Evolutionary conservation across 2,329 filamentous ascomycete species (phyloP).

Genomic region (Fonsecaea pedrosoi): DNA sequence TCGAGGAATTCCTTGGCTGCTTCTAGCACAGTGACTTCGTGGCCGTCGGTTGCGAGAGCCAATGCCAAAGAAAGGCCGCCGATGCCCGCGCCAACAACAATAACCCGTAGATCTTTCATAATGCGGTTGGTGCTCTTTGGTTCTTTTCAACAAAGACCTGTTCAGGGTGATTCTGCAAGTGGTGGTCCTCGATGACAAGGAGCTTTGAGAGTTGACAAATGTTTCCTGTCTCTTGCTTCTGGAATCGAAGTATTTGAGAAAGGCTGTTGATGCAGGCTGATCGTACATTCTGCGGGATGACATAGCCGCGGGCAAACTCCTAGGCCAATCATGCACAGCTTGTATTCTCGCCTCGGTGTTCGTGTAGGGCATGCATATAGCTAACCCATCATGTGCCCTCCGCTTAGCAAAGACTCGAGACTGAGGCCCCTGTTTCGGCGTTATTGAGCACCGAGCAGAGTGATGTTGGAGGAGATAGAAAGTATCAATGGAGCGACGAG

Average conservation of each 20-base stretch:
- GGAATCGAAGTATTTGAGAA: not conserved
- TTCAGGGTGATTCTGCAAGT: not conserved
- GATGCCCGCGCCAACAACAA: slow-evolving; percentile 38
- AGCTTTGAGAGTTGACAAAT: not conserved
- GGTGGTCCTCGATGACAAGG: not conserved
- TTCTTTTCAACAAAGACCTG: not conserved
- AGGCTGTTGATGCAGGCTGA: not conserved
- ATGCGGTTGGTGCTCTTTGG: not conserved
- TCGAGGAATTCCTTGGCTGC: slow-evolving; percentile 38
- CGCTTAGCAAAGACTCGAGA: not conserved
- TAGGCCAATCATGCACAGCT: not conserved
- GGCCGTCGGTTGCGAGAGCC: slow-evolving; percentile 39
- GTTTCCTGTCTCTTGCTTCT: not conserved
- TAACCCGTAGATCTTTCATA: slow-evolving; percentile 31
- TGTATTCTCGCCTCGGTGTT: not conserved
- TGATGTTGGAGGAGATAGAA: not conserved
- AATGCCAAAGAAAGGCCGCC: slow-evolving; percentile 38
- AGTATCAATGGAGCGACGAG: not conserved
- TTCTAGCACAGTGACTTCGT: slow-evolving; percentile 43
- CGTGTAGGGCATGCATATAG: not conserved
- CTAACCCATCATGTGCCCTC: not conserved
- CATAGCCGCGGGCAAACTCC: slow-evolving; percentile 19
- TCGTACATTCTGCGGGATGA: not conserved
- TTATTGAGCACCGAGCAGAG: not conserved
- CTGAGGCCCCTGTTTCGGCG: not conserved